Evolutionary conservation across 352 stramenopile genomes (phyloP), one percentile per base, ranked within the genome.

Genomic region (Phytophthora sansomeana): DNA sequence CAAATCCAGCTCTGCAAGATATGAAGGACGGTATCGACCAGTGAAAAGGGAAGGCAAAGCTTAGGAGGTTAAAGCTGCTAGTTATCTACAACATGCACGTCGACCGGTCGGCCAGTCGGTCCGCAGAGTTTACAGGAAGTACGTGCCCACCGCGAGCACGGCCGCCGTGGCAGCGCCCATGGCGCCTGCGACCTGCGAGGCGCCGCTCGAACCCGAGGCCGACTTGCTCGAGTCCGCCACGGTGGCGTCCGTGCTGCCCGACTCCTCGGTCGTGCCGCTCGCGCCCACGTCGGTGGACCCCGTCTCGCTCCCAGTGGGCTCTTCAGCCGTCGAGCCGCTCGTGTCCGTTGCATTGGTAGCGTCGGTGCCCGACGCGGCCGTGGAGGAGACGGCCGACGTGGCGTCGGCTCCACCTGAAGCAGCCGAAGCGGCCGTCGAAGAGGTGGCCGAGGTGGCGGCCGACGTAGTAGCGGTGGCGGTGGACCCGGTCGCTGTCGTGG

Each of bases 81-180:
- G n/a, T n/a, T n/a, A n/a, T 63, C 53, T 69, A 63, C 46, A 50
- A 69, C 36, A 60, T 69, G 55, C 53, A 69, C 44, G 49, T 51
- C 47, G 41, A 54, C 42, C 5, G 47, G n/a, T 29, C 28, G 24
- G 50, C 47, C n/a, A 60, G 48, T 55, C 19, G n/a, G 19, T 24
- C 39, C n/a, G n/a, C n/a, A n/a, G n/a, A n/a, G 36, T 35, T 66
- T 69, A 73, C 58, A 73, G 58, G 58, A 73, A 69, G 58, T 64
- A 73, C 29, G 65, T 60, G 47, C 65, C 47, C 21, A 69, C 43
- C 16, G 46, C 51, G 13, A 73, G 46, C 13, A 73, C 50, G n/a
- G 58, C 41, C 8, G 65, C 58, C 5, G 65, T 60, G 13, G 52
- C 65, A 5, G 44, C 52, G 6, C 58, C 65, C 65, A 69, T 63